Evolutionary conservation across 345 rosid species (phyloP), one percentile per base, ranked within the genome.

Genomic region (Citrus australasica): DNA sequence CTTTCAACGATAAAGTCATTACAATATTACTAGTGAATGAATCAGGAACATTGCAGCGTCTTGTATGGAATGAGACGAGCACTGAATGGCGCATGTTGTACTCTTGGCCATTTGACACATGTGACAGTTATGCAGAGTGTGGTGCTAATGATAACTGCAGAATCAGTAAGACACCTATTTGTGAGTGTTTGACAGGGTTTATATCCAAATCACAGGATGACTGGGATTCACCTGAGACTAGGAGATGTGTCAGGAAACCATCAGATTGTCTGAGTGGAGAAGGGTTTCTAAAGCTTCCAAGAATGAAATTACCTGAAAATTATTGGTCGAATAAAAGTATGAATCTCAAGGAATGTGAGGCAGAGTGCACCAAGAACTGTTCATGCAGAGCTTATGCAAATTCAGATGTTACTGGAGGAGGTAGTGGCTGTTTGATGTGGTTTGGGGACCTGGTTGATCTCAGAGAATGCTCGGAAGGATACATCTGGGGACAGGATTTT

Each of bases 401-500:
- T 65, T 35, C 76, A 25, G 69, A 85, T 35, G 8, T 80, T 16
- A 70, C 62, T 2, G 70, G 40, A 16, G 78, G 71, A 72, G 87
- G 90, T 9, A 71, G 46, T 2, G 86, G 86, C 27, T 88, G 90
- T 16, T 46, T 85, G 68, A 74, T 79, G 75, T 81, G 89, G 87
- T 83, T 81, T 22, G 71, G 74, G 1, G 83, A 85, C 25, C 48
- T 88, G 28, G 30, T 81, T 3, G 82, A 88, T 55, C 46, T 82
- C 5, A 79, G 70, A 65, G 48, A 64, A 65, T 38, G 40, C 22
- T 0, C 33, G 0, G 35, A 58, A 25, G 10, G 21, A 55, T 72
- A 32, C 64, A 72, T 53, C 62, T 70, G 64, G 11, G 84, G 81
- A 51, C 88, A 84, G 32, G 82, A 80, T 35, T 37, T 87, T 56